Conservation (phyloP, 192 early-diverging fungal genomes). For the Coemansia sp. region DNA sequence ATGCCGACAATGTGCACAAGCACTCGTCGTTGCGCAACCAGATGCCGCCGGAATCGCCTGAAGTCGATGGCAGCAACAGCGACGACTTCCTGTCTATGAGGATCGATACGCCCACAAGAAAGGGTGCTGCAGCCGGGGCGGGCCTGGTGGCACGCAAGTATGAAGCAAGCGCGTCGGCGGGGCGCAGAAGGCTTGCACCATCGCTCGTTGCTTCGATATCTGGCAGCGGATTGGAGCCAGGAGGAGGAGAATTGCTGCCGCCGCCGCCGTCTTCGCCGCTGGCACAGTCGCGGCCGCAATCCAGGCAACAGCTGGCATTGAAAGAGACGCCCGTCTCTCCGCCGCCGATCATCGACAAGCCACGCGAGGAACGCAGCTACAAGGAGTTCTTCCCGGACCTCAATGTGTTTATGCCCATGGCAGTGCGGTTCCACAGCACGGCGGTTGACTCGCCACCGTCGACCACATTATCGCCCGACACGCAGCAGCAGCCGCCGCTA, state of each 20-base stretch:
- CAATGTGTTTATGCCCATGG: slow-evolving; percentile 39
- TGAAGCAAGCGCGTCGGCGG: neutral
- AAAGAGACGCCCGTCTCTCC: slow-evolving; percentile 13
- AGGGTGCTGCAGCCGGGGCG: neutral
- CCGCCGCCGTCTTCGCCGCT: neutral
- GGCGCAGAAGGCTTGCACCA: slow-evolving; percentile 13
- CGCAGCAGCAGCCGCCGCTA: neutral
- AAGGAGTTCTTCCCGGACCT: slow-evolving; percentile 83
- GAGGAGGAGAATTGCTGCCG: too few relatives aligned
- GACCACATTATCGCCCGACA: neutral
- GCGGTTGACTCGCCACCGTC: neutral
- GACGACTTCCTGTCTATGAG: neutral
- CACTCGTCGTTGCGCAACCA: slow-evolving; percentile 15
- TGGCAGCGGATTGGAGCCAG: neutral
- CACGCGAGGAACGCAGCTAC: slow-evolving; percentile 85
- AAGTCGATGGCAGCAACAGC: slow-evolving; percentile 1
- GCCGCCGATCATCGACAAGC: slow-evolving; percentile 58
- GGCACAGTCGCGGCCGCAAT: neutral
- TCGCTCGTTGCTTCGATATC: slow-evolving; percentile 14
- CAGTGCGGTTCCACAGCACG: slow-evolving; percentile 9
- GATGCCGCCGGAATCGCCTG: slow-evolving; percentile 4
- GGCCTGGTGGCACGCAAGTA: neutral
- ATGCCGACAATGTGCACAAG: slow-evolving; percentile 21
- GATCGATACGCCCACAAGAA: neutral
- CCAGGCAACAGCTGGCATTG: slow-evolving; percentile 1